phyloP scores from a whole-genome alignment of 352 stramenopile genomes.

The Elongisporangium undulatum region DNA sequence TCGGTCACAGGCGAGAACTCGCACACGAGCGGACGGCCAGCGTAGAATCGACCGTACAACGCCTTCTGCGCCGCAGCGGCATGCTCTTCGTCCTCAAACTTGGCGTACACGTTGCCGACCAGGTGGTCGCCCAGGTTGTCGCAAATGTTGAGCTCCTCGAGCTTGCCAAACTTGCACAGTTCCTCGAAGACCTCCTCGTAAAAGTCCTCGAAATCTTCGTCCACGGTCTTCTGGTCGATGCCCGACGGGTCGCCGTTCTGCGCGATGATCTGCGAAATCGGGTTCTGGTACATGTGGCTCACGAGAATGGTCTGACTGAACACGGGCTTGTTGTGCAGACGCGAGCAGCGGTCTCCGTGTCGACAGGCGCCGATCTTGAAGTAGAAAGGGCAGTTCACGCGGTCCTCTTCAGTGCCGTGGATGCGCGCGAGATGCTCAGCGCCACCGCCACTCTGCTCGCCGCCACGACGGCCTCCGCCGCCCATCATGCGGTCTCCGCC shows the following conservation, averaged over 20 bases:
- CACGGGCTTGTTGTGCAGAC: constrained; percentile 97
- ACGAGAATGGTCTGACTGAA: constrained; percentile 99
- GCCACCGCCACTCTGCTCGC: constrained; percentile 72
- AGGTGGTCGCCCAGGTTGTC: constrained; percentile 99
- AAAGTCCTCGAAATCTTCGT: constrained; percentile 97
- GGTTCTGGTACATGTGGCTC: constrained; percentile 98
- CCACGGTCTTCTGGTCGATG: constrained; percentile 88
- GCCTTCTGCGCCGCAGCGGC: constrained; percentile 94
- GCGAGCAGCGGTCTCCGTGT: constrained; percentile 98
- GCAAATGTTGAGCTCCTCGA: constrained; percentile 99
- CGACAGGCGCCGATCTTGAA: constrained; percentile 99
- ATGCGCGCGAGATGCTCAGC: constrained; percentile 96
- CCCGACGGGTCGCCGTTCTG: constrained; percentile 78
- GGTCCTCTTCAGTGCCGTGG: constrained; percentile 96
- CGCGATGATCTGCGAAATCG: constrained; percentile 85
- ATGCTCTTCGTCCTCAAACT: constrained; percentile 98
- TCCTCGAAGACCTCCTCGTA: constrained; percentile 98
- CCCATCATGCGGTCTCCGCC: constrained; percentile 46
- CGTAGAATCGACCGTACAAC: constrained; percentile 97
- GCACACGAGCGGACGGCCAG: constrained; percentile 92
- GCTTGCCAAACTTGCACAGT: constrained; percentile 97
- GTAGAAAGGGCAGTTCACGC: constrained; percentile 99
- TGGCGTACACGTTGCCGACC: constrained; percentile 99
- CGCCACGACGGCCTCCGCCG: constrained; percentile 33
- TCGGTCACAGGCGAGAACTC: constrained; percentile 99